Evolutionary conservation across 352 stramenopile species (phyloP), one percentile per base, ranked within the genome.

Genomic region (Globisporangium takayamanum): DNA sequence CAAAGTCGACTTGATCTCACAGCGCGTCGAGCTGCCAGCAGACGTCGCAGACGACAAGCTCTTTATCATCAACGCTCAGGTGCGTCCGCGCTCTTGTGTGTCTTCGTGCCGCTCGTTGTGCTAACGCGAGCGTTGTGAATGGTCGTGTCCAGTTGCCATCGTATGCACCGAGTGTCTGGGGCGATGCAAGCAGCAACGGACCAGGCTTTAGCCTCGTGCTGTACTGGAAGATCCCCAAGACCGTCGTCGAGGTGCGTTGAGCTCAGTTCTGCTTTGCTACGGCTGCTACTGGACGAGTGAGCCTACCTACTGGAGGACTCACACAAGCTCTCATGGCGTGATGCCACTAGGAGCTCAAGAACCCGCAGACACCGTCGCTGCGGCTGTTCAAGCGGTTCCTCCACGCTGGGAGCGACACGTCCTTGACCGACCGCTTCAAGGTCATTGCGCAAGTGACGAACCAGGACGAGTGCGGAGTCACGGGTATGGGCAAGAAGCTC

Each of bases 381-480:
- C 69, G 69, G 25, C 70, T 94, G 7, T 63, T 92, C 14, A 82
- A 88, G 60, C 69, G 80, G n/a, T 94, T 94, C 63, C 51, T 91
- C 15, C 60, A 86, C 15, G 80, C 84, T 1, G 78, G 70, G 7
- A 72, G 70, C 26, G 84, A 93, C 54, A 76, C 78, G 48, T 75
- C 73, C 8, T 50, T 94, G 45, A 89, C 82, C 3, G 84, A 94
- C 55, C 78, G 84, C 30, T 94, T 94, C 68, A 94, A 94, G 50
- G 80, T 92, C 37, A 94, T 94, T 55, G 81, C 80, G 0, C 84
- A 94, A 63, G 84, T 94, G 57, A 87, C 78, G 18, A 94, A 94
- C 57, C 76, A 91, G 50, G 78, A 92, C 60, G 81, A 94, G 56
- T 94, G 84, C 48, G 84, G 84, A 12, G 55, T 94, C 53, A 83